Percentiles rank a stretch among this genome's conserved stretches.
phyloP scores from a whole-genome alignment of 148 eudicot species.

The Rhododendron henanense region DNA sequence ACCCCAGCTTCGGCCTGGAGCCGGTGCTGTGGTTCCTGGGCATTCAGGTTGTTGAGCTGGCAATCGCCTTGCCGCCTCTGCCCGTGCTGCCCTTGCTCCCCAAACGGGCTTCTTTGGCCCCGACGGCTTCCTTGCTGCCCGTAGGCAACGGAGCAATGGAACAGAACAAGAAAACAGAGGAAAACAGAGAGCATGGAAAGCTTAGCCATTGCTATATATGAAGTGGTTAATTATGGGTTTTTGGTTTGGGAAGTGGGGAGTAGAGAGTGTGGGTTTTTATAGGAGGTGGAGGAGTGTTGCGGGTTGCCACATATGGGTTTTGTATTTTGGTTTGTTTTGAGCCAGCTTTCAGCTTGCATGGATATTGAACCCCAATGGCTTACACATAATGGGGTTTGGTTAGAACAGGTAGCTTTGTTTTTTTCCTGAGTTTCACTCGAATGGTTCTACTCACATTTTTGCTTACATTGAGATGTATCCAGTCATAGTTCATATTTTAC shows the following conservation, averaged over 20 bases:
- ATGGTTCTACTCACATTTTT: no score
- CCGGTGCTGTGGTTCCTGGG: slow-evolving; percentile 44
- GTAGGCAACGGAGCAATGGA: slow-evolving; percentile 26
- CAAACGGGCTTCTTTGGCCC: background rate
- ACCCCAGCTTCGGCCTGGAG: slow-evolving; percentile 63
- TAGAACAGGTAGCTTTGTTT: slow-evolving; percentile 17
- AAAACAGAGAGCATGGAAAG: slow-evolving; percentile 19
- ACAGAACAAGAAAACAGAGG: slow-evolving; percentile 37
- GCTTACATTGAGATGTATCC: no score
- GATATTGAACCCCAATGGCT: slow-evolving; percentile 15
- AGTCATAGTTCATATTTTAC: no score
- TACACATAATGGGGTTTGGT: slow-evolving; percentile 27
- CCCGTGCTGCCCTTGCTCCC: background rate
- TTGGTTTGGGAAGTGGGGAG: background rate
- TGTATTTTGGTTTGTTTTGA: slow-evolving; percentile 5
- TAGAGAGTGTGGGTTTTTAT: slow-evolving; percentile 38
- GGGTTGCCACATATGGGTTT: slow-evolving; percentile 32
- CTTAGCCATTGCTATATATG: slow-evolving; percentile 43
- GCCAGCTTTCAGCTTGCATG: slow-evolving; percentile 47
- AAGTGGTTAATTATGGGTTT: background rate
- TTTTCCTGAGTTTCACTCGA: no score
- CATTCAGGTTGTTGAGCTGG: slow-evolving; percentile 37
- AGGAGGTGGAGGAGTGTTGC: slow-evolving; percentile 4
- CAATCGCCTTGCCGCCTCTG: slow-evolving; percentile 37
- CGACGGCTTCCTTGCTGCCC: slow-evolving; percentile 14